These are phyloP conservation scores for Kodamaea sagamina DNA, from an alignment of 805 yeast genomes.

Conservation along the genomic window DNA sequence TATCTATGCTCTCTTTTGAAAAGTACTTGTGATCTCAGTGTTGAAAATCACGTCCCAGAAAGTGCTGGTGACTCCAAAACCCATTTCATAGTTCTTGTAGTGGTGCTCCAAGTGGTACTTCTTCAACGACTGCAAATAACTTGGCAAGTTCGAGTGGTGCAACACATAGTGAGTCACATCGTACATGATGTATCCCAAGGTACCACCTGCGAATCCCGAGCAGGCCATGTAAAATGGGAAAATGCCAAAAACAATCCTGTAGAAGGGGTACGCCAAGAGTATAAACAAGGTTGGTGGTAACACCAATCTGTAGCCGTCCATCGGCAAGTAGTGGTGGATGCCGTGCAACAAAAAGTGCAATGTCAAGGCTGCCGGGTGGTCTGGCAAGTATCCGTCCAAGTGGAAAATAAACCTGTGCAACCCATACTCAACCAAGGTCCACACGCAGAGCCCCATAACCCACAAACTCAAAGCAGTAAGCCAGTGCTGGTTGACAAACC, in stretches of 20 bases:
- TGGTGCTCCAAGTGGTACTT: slow-evolving; percentile 96
- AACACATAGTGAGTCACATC: slow-evolving; percentile 93
- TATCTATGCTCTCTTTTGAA: slow-evolving; percentile 12
- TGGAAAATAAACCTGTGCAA: slow-evolving; percentile 94
- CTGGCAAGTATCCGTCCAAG: slow-evolving; percentile 83
- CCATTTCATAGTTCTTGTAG: slow-evolving; percentile 93
- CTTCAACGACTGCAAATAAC: slow-evolving; percentile 73
- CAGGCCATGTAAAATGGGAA: slow-evolving; percentile 85
- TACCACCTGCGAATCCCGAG: slow-evolving; percentile 93
- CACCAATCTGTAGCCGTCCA: slow-evolving; percentile 91
- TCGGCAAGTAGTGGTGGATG: slow-evolving; percentile 94
- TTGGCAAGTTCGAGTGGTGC: slow-evolving; percentile 86
- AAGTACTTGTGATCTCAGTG: slow-evolving; percentile 64
- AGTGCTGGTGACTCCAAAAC: slow-evolving; percentile 92
- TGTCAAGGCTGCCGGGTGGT: slow-evolving; percentile 70
- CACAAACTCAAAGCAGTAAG: slow-evolving; percentile 58
- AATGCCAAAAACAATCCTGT: slow-evolving; percentile 69
- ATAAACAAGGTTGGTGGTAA: slow-evolving; percentile 92
- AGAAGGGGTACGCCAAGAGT: slow-evolving; percentile 75
- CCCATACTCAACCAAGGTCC: slow-evolving; percentile 90
- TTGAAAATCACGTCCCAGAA: slow-evolving; percentile 94
- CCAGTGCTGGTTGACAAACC: slow-evolving; percentile 51
- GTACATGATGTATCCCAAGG: slow-evolving; percentile 88
- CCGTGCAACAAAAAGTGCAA: slow-evolving; percentile 93
- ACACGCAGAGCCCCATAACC: slow-evolving; percentile 78